Evolutionary conservation across 208 protist genomes (phyloP), one percentile per base, ranked within the genome.

Genomic region (Vickermania ingenoplastis): DNA sequence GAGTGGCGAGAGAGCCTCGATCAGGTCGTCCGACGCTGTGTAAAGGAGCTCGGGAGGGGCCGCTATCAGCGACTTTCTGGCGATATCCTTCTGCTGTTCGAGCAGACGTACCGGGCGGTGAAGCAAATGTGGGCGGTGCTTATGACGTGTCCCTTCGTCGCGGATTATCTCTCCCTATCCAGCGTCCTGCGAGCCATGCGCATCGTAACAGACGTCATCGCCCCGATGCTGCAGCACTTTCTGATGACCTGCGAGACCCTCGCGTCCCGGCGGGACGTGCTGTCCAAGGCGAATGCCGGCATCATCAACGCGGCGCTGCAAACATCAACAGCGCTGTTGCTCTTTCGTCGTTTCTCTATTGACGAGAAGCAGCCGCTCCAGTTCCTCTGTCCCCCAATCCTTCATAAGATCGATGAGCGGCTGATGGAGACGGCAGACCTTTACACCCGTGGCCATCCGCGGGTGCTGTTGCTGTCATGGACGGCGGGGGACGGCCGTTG

Each of bases 141-240:
- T 48, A 83, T 91, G 57, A 75, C 68, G 23, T 71, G 65, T 2
- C 88, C 88, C 17, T 90, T 90, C 59, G 45, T 94, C 25, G 69
- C 82, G 5, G 83, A 90, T 64, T 94, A 91, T 61, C 21, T 94
- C 1, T 51, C 59, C 3, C 29, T 89, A 2, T 55, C 68, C 4
- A 73, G 73, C 3, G 71, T 75, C 1, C 65, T 94, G 24, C 75
- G 80, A 7, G 57, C 63, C 26, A 67, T 94, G 59, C 81, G 88
- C 49, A 63, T 94, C 53, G 63, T 90, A 14, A 79, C 88, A 30
- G 88, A 94, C 57, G 72, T 94, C 0, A 48, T 91, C 5, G 83
- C 78, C 17, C 88, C 88, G 0, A 54, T 85, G 23, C 69, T 94
- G 36, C 88, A 94, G 65, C 88, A 94, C 67, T 90, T 90, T 66